Base-by-base conservation (phyloP, 2,329 filamentous ascomycete genomes). In the Thielaviopsis ethacetica region DNA sequence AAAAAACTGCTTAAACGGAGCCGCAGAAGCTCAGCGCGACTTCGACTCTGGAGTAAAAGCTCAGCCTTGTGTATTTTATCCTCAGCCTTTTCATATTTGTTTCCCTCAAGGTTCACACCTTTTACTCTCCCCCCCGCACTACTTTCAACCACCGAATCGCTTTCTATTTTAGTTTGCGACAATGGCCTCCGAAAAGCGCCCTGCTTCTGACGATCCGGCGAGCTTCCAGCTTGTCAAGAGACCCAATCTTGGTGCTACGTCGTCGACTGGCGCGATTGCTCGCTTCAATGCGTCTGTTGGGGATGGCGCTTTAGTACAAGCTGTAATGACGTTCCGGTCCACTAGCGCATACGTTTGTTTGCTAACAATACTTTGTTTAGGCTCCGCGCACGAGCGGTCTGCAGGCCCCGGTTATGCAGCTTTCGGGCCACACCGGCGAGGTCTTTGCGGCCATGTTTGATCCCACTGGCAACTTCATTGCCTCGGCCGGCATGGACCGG, bases 401-500 rank as follows among this genome's bases (percentile, higher is more conserved):
- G 30, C 84, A 94, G 69, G 87, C 91, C 60, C 90, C 91, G 1
- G 85, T 96, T 52, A 96, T 97, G 90, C 89, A 97, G 72, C 76
- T 98, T 59, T 85, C 85, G 55, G 90, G 88, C 67, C 81, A 81
- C 68, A 75, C 76, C n/a, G 90, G 88, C 21, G 93, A 98, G 73
- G 82, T 98, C 54, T 97, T 97, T 68, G 79, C 88, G 24, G 86
- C 88, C 54, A 85, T 88, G 68, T 98, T 98, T 68, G 89, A 96
- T 68, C 86, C 88, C 2, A 86, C 86, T 1, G 91, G 91, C 51
- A 85, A 90, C 63, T 78, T 89, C 63, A 93, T 97, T 65, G 93
- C 93, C 50, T 97, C 93, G 1, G 91, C 89, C 9, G 93, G 89
- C 13, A 95, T 96, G 88, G 93, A 98, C 69, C 81, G 91, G 66